These are phyloP conservation scores for Neopestalotiopsis clavispora DNA, from an alignment of 2,329 filamentous ascomycete species.

Conservation along the genomic window DNA sequence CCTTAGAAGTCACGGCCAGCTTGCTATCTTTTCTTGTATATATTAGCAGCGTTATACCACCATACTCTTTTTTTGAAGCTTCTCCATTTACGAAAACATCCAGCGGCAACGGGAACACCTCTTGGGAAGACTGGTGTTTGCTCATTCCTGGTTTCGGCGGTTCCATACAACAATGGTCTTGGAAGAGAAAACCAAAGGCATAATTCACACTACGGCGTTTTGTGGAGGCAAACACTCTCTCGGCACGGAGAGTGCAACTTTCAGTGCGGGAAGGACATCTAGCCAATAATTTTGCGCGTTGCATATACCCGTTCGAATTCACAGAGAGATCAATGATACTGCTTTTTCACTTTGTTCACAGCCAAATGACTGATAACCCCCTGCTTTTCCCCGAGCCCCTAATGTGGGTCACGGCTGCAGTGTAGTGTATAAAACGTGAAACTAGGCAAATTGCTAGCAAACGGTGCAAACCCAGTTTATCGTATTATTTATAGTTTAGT, in stretches of 20 bases:
- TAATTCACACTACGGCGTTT: slow-evolving; percentile 2
- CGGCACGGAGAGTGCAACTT: slow-evolving; percentile 3
- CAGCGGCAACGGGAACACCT: not conserved
- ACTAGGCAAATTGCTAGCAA: not conserved
- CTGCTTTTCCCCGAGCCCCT: not conserved
- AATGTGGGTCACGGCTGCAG: not conserved
- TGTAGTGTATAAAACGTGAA: not conserved
- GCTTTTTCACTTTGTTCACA: not conserved
- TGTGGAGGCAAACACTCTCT: not conserved
- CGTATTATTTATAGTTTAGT: not conserved
- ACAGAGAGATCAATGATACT: slow-evolving; percentile 5
- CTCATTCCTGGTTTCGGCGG: not conserved
- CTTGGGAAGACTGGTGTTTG: not conserved
- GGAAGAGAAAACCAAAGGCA: not conserved
- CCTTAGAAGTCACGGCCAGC: not conserved
- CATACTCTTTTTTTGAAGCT: not conserved
- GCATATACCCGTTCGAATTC: slow-evolving; percentile 14
- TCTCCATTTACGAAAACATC: not conserved
- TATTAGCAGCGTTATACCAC: not conserved
- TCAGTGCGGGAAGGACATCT: not conserved
- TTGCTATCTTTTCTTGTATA: slow-evolving; percentile 5
- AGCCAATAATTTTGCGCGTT: slow-evolving; percentile 3
- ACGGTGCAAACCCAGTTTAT: not conserved
- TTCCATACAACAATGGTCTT: not conserved
- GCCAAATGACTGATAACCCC: not conserved